These are phyloP conservation scores for Penicillium atrosanguineum DNA, from an alignment of 495 filamentous ascomycete genomes.

Conservation along the genomic window DNA sequence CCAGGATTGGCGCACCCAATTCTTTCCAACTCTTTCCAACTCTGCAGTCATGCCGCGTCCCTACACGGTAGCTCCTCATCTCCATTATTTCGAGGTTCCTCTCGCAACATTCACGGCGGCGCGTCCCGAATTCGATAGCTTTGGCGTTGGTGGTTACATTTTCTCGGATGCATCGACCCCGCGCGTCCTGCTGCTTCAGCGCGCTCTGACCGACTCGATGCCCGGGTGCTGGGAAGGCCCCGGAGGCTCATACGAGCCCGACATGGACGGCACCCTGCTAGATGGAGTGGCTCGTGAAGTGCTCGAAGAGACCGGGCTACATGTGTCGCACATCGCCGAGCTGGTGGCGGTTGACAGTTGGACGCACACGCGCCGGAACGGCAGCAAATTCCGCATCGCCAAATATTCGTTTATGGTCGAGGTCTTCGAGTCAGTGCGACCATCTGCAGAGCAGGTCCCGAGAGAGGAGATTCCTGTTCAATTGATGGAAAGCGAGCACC, in stretches of 20 bases:
- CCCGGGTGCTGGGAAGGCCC: conserved; percentile 57
- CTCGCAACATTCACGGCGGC: conserved; percentile 29
- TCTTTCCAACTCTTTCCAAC: background rate
- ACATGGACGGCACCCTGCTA: conserved; percentile 49
- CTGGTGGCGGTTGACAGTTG: conserved; percentile 38
- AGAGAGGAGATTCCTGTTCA: conserved; percentile 31
- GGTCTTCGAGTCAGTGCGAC: conserved; percentile 24
- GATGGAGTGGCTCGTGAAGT: conserved; percentile 55
- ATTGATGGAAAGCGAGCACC: conserved; percentile 45
- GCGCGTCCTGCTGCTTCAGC: conserved; percentile 53
- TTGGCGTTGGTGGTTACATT: conserved; percentile 42
- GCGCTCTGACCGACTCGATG: conserved; percentile 42
- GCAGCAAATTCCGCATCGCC: conserved; percentile 14
- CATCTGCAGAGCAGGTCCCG: background rate
- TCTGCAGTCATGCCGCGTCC: conserved; percentile 10
- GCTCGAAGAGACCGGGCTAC: conserved; percentile 57
- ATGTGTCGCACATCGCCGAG: conserved; percentile 42
- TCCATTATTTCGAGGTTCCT: conserved; percentile 36
- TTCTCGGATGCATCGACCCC: conserved; percentile 27
- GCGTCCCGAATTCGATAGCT: conserved; percentile 33
- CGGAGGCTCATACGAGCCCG: conserved; percentile 49
- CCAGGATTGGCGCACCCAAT: background rate
- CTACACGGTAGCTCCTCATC: conserved; percentile 38
- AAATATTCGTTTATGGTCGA: conserved; percentile 42
- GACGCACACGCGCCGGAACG: conserved; percentile 19